Evolutionary conservation across 1,139 yeast species (phyloP).

Genomic region (Meyerozyma athensensis): DNA sequence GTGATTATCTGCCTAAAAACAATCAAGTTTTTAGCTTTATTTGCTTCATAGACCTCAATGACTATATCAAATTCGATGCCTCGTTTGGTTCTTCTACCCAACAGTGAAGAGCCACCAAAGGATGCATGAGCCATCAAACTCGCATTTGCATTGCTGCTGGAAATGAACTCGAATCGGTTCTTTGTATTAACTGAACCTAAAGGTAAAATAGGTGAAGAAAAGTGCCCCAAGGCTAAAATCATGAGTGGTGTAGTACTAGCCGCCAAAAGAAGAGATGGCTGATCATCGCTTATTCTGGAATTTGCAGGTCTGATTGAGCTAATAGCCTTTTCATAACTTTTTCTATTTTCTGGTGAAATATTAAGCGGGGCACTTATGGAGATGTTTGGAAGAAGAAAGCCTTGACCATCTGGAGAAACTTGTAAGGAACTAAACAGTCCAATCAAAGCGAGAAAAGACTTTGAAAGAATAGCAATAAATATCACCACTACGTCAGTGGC

Average conservation of each 20-base stretch:
- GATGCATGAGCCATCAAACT: not conserved
- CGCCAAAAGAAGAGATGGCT: not conserved
- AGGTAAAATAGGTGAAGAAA: slow-evolving; percentile 1
- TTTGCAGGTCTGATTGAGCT: not conserved
- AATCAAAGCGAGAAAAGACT: not conserved
- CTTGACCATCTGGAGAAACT: not conserved
- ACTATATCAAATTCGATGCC: slow-evolving; percentile 1
- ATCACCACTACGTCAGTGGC: not conserved
- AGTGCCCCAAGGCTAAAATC: slow-evolving; percentile 1
- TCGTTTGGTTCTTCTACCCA: not conserved
- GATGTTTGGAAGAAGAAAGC: not conserved
- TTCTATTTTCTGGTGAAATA: not conserved
- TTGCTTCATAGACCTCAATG: not conserved
- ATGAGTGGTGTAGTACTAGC: slow-evolving; percentile 2
- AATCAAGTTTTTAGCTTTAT: not conserved
- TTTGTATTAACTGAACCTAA: not conserved
- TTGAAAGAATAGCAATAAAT: not conserved
- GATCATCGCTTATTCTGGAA: not conserved
- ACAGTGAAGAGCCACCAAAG: not conserved
- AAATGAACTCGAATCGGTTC: not conserved
- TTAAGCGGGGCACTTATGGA: not conserved
- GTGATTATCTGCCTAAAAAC: slow-evolving; percentile 1
- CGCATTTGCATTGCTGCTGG: not conserved
- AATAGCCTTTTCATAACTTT: not conserved
- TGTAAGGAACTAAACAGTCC: not conserved